phyloP scores from a whole-genome alignment of 148 eudicot genomes.

The Spergularia bocconei region DNA sequence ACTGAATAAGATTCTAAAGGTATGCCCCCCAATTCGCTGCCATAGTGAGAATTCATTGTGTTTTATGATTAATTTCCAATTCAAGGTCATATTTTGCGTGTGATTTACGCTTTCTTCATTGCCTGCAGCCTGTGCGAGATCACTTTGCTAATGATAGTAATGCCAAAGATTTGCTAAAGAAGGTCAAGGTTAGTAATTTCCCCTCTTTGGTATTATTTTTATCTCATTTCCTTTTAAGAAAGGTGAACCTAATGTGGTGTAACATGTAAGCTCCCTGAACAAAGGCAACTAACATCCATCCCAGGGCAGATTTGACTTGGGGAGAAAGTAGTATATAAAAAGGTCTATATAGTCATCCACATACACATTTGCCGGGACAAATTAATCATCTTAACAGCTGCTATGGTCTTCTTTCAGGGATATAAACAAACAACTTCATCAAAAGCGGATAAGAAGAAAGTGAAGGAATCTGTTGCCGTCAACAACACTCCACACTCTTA shows the following conservation, averaged over 20 bases:
- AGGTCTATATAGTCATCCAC: too few relatives aligned
- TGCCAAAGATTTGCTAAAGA: constrained; percentile 68
- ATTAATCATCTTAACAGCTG: not conserved
- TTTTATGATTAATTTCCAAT: not conserved
- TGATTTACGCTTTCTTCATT: not conserved
- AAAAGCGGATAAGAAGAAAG: not conserved
- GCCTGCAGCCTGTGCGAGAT: constrained; percentile 73
- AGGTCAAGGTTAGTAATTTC: constrained; percentile 61
- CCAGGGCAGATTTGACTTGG: not conserved
- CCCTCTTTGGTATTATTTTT: not conserved
- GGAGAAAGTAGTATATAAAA: too few relatives aligned
- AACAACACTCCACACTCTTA: not conserved
- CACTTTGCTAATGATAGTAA: constrained; percentile 54
- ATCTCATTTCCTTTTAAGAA: not conserved
- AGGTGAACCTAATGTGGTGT: too few relatives aligned
- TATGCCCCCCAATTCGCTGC: constrained; percentile 13
- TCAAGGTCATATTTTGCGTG: not conserved
- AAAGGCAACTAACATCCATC: not conserved
- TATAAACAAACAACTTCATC: constrained; percentile 4
- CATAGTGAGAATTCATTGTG: not conserved
- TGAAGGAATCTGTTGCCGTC: not conserved
- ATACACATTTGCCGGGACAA: too few relatives aligned
- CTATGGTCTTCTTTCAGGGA: constrained; percentile 5
- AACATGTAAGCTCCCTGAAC: not conserved
- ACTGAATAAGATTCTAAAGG: constrained; percentile 72